Conservation (phyloP, 2,329 filamentous ascomycete genomes). For the Stromatinia cepivora region DNA sequence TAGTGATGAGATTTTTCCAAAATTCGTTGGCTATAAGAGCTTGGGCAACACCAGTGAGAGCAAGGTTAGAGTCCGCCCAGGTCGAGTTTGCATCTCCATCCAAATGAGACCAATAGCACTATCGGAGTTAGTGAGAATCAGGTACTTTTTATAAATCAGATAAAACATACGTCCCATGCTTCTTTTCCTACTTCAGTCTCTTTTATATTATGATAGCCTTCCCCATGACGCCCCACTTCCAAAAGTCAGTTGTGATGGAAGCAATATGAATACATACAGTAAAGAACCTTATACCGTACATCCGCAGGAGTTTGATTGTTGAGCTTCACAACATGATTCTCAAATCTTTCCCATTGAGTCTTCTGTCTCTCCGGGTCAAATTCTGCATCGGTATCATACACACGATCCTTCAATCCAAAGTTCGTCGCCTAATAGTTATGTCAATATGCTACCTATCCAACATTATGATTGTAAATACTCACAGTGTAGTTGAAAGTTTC, state of each 20-base stretch:
- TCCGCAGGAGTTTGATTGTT: constrained; percentile 49
- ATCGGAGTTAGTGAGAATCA: constrained; percentile 5
- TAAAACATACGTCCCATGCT: constrained; percentile 62
- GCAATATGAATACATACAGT: constrained; percentile 41
- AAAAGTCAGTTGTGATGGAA: constrained; percentile 25
- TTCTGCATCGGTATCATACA: constrained; percentile 56
- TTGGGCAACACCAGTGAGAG: constrained; percentile 56
- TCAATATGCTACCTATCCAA: constrained; percentile 5
- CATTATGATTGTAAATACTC: constrained; percentile 61
- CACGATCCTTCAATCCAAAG: constrained; percentile 62
- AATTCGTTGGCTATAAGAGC: constrained; percentile 60
- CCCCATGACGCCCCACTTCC: constrained; percentile 63
- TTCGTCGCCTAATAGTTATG: constrained; percentile 53
- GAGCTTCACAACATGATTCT: constrained; percentile 55
- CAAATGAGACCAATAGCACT: constrained; percentile 66
- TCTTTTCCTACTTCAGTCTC: constrained; percentile 67
- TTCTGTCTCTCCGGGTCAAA: constrained; percentile 45
- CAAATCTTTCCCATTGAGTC: constrained; percentile 67
- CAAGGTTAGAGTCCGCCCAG: constrained; percentile 67
- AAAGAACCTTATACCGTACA: constrained; percentile 64
- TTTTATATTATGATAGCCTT: constrained; percentile 64
- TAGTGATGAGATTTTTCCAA: constrained; percentile 54
- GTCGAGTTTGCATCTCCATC: constrained; percentile 61
- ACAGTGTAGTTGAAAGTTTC: constrained; percentile 63
- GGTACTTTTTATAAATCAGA: neutral